Conservation (phyloP, 2,329 filamentous ascomycete species). For the Rutstroemia sp. region DNA sequence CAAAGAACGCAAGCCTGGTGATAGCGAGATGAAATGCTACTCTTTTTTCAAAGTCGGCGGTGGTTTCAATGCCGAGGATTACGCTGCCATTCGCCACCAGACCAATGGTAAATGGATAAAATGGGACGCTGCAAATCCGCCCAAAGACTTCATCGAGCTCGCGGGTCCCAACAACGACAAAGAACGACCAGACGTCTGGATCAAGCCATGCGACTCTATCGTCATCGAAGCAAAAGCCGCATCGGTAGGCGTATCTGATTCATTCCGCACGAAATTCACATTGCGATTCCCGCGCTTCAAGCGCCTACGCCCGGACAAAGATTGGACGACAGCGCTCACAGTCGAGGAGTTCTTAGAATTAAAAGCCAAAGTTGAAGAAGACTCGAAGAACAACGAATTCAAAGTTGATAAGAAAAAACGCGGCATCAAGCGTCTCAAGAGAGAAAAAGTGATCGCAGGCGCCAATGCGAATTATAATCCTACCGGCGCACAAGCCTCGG, state of each 20-base stretch:
- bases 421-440: slow-evolving; percentile 55
- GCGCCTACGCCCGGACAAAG: slow-evolving; percentile 69
- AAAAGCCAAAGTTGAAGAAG: slow-evolving; percentile 60
- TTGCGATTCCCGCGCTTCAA: slow-evolving; percentile 90
- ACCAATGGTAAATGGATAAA: slow-evolving; percentile 89
- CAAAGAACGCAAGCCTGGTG: slow-evolving; percentile 16
- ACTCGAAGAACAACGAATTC: slow-evolving; percentile 67
- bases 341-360: slow-evolving; percentile 70
- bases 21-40: slow-evolving; percentile 66
- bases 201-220: slow-evolving; percentile 78
- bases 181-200: slow-evolving; percentile 88
- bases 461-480: slow-evolving; percentile 42
- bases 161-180: slow-evolving; percentile 65
- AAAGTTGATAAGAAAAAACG: slow-evolving; percentile 60
- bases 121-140: slow-evolving; percentile 74
- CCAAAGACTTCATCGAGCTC: slow-evolving; percentile 70
- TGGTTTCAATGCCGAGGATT: slow-evolving; percentile 79
- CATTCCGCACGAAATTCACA: slow-evolving; percentile 70
- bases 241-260: slow-evolving; percentile 64
- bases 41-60: slow-evolving; percentile 99
- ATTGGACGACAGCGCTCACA: slow-evolving; percentile 74
- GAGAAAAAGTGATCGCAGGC: slow-evolving; percentile 64
- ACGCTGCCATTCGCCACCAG: slow-evolving; percentile 70
- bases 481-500: slow-evolving; percentile 19
- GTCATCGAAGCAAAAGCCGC: slow-evolving; percentile 87